Percentiles rank a stretch among this genome's conserved stretches.
phyloP scores from a whole-genome alignment of 1,284 basidiomycete species.

The Ganoderma multipileum region DNA sequence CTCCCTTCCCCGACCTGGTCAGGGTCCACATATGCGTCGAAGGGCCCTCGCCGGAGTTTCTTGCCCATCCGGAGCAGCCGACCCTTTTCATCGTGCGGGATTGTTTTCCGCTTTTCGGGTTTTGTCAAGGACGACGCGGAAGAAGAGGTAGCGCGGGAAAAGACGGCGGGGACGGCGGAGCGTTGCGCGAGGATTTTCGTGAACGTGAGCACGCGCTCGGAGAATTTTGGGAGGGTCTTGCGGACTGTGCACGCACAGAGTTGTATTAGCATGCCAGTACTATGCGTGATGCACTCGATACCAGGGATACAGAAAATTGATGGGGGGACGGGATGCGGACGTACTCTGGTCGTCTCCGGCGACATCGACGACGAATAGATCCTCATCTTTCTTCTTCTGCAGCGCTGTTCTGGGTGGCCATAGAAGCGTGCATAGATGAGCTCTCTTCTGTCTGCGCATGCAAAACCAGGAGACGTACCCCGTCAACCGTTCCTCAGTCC shows the following conservation, averaged over 20 bases:
- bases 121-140: conserved; percentile 28
- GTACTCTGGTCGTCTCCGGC: conserved; percentile 80
- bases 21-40: conserved; percentile 73
- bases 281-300: conserved; percentile 30
- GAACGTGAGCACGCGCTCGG: conserved; percentile 68
- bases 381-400: conserved; percentile 70
- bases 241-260: conserved; percentile 53
- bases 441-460: conserved; percentile 6
- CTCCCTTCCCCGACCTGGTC: conserved; percentile 69
- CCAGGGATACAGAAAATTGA: conserved; percentile 40
- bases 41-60: conserved; percentile 69
- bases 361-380: conserved; percentile 83
- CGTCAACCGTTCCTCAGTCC: conserved; percentile 79
- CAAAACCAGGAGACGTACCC: conserved; percentile 58
- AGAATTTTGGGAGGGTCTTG: conserved; percentile 60
- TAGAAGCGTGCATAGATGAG: background rate
- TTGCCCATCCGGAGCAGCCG: conserved; percentile 79
- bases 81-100: conserved; percentile 74
- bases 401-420: conserved; percentile 53
- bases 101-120: conserved; percentile 43
- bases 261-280: background rate
- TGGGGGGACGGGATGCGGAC: conserved; percentile 31
- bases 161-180: conserved; percentile 85
- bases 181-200: conserved; percentile 85
- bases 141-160: conserved; percentile 49